A percentile compares a stretch with the other conserved stretches of the same genome.
phyloP scores from a whole-genome alignment of 352 stramenopile genomes.

The Pythium insidiosum region DNA sequence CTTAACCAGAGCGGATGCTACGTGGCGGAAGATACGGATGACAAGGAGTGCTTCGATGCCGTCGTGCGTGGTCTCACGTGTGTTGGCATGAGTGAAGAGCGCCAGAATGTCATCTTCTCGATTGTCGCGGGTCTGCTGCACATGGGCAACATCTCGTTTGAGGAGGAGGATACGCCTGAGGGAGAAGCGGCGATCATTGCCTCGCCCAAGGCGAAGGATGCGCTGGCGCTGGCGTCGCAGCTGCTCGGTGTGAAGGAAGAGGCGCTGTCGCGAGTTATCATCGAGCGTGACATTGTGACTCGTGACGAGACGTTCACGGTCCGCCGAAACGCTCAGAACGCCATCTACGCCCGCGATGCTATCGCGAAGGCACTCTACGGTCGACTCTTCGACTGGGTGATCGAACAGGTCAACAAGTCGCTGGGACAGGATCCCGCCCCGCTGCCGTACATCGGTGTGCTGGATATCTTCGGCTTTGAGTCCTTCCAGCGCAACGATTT shows the following conservation, averaged over 20 bases:
- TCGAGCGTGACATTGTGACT: constrained; percentile 80
- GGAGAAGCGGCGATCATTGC: constrained; percentile 72
- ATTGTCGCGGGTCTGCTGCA: constrained; percentile 93
- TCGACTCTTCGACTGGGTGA: constrained; percentile 91
- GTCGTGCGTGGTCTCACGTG: constrained; percentile 67
- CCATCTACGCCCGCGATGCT: constrained; percentile 85
- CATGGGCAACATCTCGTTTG: constrained; percentile 95
- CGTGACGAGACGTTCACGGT: constrained; percentile 80
- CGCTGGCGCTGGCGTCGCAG: constrained; percentile 37
- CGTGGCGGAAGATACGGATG: constrained; percentile 88
- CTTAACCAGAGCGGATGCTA: constrained; percentile 93
- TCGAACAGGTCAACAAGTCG: constrained; percentile 87
- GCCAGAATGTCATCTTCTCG: constrained; percentile 85
- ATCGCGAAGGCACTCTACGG: constrained; percentile 93
- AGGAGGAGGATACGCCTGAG: constrained; percentile 82
- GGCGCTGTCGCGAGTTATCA: constrained; percentile 73
- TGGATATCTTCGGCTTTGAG: constrained; percentile 91
- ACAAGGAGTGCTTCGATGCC: constrained; percentile 73
- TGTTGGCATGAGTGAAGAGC: constrained; percentile 60
- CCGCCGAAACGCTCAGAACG: constrained; percentile 70
- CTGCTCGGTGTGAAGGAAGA: constrained; percentile 63
- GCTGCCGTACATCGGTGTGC: constrained; percentile 85
- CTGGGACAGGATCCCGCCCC: constrained; percentile 70
- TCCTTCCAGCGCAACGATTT: constrained; percentile 89
- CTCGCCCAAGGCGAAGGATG: constrained; percentile 52